phyloP scores from a whole-genome alignment of 2,329 filamentous ascomycete species.

The Pseudocercospora eumusae region DNA sequence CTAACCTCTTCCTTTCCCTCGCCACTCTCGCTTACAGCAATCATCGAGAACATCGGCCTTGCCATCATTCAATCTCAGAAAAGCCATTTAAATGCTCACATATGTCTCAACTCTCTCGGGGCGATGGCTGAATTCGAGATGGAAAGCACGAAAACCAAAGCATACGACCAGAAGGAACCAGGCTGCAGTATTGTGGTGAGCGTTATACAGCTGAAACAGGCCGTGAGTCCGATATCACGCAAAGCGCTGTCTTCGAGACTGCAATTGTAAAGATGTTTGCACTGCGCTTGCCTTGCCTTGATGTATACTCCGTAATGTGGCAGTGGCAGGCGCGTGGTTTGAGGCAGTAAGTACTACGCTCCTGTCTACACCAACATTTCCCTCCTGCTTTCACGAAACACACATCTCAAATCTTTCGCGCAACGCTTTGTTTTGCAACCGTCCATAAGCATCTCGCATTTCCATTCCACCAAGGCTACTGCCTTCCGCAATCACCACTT shows the following conservation, averaged over 20 bases:
- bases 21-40: neutral
- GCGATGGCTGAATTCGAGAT: too few relatives aligned
- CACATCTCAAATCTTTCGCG: neutral
- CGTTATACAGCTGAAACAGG: too few relatives aligned
- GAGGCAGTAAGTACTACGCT: neutral
- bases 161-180: too few relatives aligned
- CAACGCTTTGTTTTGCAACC: neutral
- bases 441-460: slow-evolving; percentile 1
- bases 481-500: neutral
- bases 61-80: too few relatives aligned
- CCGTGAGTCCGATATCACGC: too few relatives aligned
- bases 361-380: neutral
- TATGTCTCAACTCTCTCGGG: too few relatives aligned
- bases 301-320: neutral
- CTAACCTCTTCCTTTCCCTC: neutral
- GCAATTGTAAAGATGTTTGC: neutral
- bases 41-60: too few relatives aligned
- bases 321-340: neutral
- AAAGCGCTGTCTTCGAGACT: neutral
- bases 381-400: neutral
- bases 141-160: too few relatives aligned
- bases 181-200: too few relatives aligned
- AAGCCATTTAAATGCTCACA: too few relatives aligned
- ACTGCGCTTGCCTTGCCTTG: neutral
- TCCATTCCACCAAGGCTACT: neutral